These are phyloP conservation scores for Betula pendula DNA, from an alignment of 306 rosid genomes.

Conservation along the genomic window DNA sequence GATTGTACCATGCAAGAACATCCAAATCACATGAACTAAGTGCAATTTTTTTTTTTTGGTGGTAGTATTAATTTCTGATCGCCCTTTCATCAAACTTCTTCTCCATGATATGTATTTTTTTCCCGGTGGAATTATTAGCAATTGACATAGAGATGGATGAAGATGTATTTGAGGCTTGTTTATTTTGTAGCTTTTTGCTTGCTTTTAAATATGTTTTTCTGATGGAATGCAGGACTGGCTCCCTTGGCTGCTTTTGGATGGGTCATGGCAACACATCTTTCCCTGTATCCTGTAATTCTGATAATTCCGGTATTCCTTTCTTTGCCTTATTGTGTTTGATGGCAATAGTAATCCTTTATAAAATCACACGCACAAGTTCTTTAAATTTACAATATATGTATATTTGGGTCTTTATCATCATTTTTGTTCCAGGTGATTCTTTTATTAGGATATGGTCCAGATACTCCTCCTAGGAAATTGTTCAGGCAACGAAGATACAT, in stretches of 20 bases:
- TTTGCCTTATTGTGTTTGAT: constrained; percentile 15
- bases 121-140: not conserved
- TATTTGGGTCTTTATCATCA: constrained; percentile 3
- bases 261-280: constrained; percentile 92
- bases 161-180: constrained; percentile 13
- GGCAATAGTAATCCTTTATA: not conserved
- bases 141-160: constrained; percentile 4
- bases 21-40: not conserved
- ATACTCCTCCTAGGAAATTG: constrained; percentile 82
- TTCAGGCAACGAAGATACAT: constrained; percentile 39
- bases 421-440: constrained; percentile 57
- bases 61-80: not conserved
- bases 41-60: not conserved
- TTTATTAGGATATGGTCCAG: constrained; percentile 82
- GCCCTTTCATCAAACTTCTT: not conserved
- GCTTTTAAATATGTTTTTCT: constrained; percentile 28
- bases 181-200: constrained; percentile 29
- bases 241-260: constrained; percentile 93
- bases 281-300: constrained; percentile 80
- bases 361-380: not conserved
- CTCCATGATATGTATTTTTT: not conserved
- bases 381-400: not conserved
- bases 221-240: constrained; percentile 59
- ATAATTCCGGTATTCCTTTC: constrained; percentile 72
- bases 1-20: not conserved